A percentile compares a stretch with the other conserved stretches of the same genome.
Evolutionary conservation across 352 stramenopile genomes (phyloP).

Genomic region (Phytophthora agathidicida): DNA sequence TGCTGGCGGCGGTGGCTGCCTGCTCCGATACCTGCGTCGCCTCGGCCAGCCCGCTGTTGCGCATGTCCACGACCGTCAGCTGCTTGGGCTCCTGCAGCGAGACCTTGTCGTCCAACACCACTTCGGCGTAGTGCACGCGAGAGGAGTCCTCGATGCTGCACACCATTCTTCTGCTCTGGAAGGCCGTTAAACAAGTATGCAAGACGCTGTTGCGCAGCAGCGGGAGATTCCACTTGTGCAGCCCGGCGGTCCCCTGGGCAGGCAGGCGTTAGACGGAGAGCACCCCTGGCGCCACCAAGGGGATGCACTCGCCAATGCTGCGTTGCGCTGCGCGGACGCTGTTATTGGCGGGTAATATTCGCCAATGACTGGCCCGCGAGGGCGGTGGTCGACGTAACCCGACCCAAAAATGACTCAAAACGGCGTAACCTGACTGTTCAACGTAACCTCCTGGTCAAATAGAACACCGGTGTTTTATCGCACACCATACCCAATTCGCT

Average conservation of each 20-base stretch:
- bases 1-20: constrained; percentile 14
- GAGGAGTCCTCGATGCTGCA: constrained; percentile 46
- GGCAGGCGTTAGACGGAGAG: constrained; percentile 4
- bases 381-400: constrained; percentile 2
- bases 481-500: too few relatives aligned
- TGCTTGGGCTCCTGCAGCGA: constrained; percentile 34
- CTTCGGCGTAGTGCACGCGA: constrained; percentile 62
- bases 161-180: constrained; percentile 41
- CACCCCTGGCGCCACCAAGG: constrained; percentile 1
- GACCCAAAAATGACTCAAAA: too few relatives aligned
- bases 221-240: constrained; percentile 38
- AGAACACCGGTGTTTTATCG: too few relatives aligned
- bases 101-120: constrained; percentile 50
- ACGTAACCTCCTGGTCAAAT: too few relatives aligned
- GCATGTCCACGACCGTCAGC: constrained; percentile 42
- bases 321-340: constrained; percentile 6
- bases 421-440: too few relatives aligned
- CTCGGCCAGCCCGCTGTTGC: constrained; percentile 25
- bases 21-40: constrained; percentile 10
- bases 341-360: constrained; percentile 30
- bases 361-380: constrained; percentile 18
- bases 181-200: neutral
- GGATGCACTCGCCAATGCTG: constrained; percentile 12
- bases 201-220: neutral
- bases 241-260: neutral